Conservation (phyloP, 2,329 filamentous ascomycete species). For the Hymenoscyphus infarciens region DNA sequence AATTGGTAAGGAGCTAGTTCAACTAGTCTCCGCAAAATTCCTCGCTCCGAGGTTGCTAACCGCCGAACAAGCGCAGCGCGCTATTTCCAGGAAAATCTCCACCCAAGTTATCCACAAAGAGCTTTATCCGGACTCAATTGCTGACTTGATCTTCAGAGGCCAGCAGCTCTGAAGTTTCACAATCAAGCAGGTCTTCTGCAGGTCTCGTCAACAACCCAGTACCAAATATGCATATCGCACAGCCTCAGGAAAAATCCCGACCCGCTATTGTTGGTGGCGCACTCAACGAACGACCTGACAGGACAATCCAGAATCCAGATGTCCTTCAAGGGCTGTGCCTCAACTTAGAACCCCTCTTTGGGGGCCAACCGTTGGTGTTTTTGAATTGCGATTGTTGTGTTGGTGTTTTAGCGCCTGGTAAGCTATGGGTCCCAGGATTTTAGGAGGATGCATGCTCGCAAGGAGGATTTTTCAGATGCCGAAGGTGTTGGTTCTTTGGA, state of each 20-base stretch:
- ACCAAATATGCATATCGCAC: neutral
- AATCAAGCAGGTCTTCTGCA: neutral
- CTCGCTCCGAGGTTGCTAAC: neutral
- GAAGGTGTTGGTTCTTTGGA: neutral
- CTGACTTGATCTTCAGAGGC: neutral
- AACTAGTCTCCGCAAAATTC: neutral
- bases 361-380: neutral
- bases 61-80: constrained; percentile 1
- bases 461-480: neutral
- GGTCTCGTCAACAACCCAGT: neutral
- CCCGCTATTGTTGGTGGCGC: constrained; percentile 3
- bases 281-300: neutral
- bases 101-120: neutral
- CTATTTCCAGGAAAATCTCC: neutral
- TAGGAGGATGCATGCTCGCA: neutral
- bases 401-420: neutral
- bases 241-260: neutral
- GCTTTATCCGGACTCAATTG: neutral
- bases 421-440: neutral
- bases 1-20: no score
- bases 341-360: neutral
- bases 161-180: neutral
- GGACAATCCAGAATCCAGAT: constrained; percentile 1
- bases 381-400: neutral
- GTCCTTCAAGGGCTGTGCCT: constrained; percentile 1